Evolutionary conservation across 164 flowering plant species (phyloP).

Genomic region (Sextonia rubra): DNA sequence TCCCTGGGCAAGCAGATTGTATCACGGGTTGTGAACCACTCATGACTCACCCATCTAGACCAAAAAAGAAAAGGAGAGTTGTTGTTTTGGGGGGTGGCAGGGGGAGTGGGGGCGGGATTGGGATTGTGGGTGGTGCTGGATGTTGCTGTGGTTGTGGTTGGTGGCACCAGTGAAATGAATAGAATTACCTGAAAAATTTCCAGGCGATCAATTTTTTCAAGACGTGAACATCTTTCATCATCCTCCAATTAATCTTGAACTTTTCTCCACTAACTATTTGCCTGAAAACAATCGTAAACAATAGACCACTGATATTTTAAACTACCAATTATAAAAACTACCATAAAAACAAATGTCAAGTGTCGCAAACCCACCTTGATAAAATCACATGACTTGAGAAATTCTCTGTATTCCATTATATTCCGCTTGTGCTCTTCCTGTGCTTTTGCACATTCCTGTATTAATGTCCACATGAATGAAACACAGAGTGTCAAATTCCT

Average conservation of each 20-base stretch:
- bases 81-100: too few relatives aligned
- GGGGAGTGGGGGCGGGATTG: too few relatives aligned
- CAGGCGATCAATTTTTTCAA: slow-evolving; percentile 86
- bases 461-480: too few relatives aligned
- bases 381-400: slow-evolving; percentile 84
- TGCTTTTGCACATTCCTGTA: slow-evolving; percentile 82
- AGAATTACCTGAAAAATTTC: slow-evolving; percentile 66
- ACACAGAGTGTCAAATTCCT: not conserved
- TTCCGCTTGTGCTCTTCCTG: slow-evolving; percentile 74
- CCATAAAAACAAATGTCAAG: not conserved
- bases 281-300: slow-evolving; percentile 34
- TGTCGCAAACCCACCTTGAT: slow-evolving; percentile 46
- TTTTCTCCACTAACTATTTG: slow-evolving; percentile 86
- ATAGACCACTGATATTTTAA: not conserved
- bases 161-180: slow-evolving; percentile 1
- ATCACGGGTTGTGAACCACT: not conserved
- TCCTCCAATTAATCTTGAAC: slow-evolving; percentile 89
- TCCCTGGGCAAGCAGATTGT: not conserved
- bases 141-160: too few relatives aligned
- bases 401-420: slow-evolving; percentile 63
- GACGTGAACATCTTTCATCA: slow-evolving; percentile 85
- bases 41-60: too few relatives aligned
- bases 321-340: not conserved
- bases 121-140: too few relatives aligned
- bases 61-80: not conserved